Base-by-base conservation (phyloP, 2,329 filamentous ascomycete genomes). In the Aschersonia sp. region DNA sequence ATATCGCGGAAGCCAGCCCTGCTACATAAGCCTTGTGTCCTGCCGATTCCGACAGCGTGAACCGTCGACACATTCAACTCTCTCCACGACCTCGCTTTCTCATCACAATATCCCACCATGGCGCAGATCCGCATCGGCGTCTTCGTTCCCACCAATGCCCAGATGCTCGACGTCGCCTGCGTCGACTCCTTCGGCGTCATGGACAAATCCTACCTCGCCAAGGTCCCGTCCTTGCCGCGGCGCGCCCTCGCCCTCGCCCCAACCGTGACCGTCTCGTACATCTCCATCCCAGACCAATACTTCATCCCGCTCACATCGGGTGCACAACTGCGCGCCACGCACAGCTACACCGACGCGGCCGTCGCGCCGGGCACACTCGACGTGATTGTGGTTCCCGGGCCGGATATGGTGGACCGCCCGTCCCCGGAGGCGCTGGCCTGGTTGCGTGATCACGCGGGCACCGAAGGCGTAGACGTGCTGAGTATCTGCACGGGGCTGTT, bases 401-500 rank as follows among this genome's bases (percentile, higher is more conserved):
- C 72, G 29, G 66, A 75, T 45, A 73, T 72, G 0, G 32, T 29
- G 0, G 49, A 46, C 2, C 49, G 47, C 5, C 66, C 62, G 47
- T 60, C 61, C 9, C 49, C 62, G 42, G 62, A 58, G 1, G 62
- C 58, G 1, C 51, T 67, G n/a, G 58, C 58, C 40, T 77, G 73
- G 65, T 53, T 77, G 43, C 57, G 58, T 5, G 55, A 47, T 3
- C 74, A 77, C 49, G 63, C 54, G 6, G 57, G 58, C 45, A 57
- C 57, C 2, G 50, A 59, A 4, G 61, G 53, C 4, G 70, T 70
- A 9, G 73, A 77, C 50, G 63, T 78, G 40, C 57, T 77, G 50
- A 67, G 68, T 51, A 64, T 77, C 7, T 78, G 74, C 59, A 73
- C 73, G 3, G 74, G 73, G 0, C 64, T 70, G 30, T 66, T 69